Evolutionary conservation across 768 basidiomycete species (phyloP).

Genomic region (Termitomyces sp.): DNA sequence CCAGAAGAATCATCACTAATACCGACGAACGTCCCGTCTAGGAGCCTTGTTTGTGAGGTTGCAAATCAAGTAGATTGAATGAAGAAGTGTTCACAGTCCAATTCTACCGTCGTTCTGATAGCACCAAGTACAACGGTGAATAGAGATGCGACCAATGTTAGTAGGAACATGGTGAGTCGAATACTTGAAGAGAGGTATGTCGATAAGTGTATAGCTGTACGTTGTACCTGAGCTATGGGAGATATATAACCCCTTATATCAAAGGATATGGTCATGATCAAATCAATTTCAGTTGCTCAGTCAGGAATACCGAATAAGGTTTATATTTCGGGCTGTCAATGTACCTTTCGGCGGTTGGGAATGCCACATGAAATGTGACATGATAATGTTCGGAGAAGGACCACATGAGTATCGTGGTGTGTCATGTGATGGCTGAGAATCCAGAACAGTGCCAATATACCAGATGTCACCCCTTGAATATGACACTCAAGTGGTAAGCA

Average conservation of each 20-base stretch:
- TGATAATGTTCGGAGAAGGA: neutral
- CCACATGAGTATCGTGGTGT: neutral
- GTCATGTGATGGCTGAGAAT: neutral
- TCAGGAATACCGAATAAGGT: neutral
- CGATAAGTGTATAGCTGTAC: too few relatives aligned
- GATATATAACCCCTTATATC: neutral
- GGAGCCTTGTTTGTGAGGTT: neutral
- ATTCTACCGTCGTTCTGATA: neutral
- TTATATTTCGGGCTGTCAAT: neutral
- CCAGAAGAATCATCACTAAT: conserved; percentile 21
- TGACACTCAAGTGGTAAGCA: neutral
- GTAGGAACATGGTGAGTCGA: neutral
- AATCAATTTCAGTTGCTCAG: neutral
- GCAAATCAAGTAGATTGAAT: neutral
- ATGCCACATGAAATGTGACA: neutral
- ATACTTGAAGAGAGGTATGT: neutral
- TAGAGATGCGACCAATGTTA: neutral
- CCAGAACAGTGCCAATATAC: neutral
- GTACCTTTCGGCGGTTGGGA: neutral
- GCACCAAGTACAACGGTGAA: neutral
- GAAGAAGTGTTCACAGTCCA: neutral
- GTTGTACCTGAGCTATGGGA: neutral
- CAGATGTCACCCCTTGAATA: too few relatives aligned
- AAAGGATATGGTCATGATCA: neutral
- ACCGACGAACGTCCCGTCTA: conserved; percentile 29